Evolutionary conservation across 139 green algal genomes (phyloP), one percentile per base, ranked within the genome.

Genomic region (Raphidocelis subcapitata): DNA sequence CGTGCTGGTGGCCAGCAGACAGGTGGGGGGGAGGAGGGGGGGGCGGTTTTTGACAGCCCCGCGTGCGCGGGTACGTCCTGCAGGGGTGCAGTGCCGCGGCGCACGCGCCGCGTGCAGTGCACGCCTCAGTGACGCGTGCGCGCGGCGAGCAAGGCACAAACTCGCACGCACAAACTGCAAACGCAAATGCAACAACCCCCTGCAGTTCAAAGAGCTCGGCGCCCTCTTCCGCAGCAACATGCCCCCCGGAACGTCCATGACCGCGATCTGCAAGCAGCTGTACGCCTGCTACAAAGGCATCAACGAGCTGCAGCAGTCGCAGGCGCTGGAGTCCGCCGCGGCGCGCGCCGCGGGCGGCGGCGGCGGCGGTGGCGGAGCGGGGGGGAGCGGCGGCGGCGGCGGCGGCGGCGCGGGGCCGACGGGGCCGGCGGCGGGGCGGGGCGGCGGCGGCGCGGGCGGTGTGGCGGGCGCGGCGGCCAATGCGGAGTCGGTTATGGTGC

Each of bases 121-220:
- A n/a, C n/a, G n/a, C n/a, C n/a, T n/a, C n/a, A n/a, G n/a, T n/a
- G n/a, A n/a, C n/a, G 41, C 41, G 41, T 49, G 8, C 12, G 41
- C 41, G 12, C 8, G 41, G 41, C 41, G 41, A 49, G 41, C n/a
- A n/a, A n/a, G n/a, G n/a, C n/a, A 8, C 41, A 49, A 8, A 49
- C 41, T 20, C 41, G 12, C 41, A 49, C 41, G 12, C 41, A 49
- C 41, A 20, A 49, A 8, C 41, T 12, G 41, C 41, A 49, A 8
- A 49, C 8, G 41, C 12, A n/a, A n/a, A n/a, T n/a, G n/a, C 41
- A 82, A 82, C 52, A 86, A 85, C 36, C 76, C 91, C 0, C 79
- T 92, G 20, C 96, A 92, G 0, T 98, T 98, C 81, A 97, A 96
- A 69, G 94, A 97, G 79, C 93, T 96, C 65, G 79, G 76, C 57